These are phyloP conservation scores for Apiotrichum montevideense DNA, from an alignment of 1,284 basidiomycete species.

Conservation along the genomic window DNA sequence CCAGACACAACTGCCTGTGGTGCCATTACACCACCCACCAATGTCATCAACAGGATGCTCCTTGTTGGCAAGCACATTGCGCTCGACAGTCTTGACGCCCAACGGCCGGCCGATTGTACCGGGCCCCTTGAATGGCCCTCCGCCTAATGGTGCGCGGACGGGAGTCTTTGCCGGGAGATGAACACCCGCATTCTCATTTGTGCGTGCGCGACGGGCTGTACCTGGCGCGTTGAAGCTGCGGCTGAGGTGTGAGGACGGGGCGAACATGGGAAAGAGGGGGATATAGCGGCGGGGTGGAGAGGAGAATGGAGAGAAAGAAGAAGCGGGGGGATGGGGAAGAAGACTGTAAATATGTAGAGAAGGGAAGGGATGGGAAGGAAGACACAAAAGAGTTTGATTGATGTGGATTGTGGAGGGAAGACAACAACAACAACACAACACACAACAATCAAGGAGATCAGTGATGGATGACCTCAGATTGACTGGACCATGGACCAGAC, in stretches of 20 bases:
- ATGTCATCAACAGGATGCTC: conserved; percentile 13
- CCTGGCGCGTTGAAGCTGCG: conserved; percentile 9
- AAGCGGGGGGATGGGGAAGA: neutral
- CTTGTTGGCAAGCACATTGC: conserved; percentile 12
- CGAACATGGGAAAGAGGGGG: conserved; percentile 10
- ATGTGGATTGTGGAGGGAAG: neutral
- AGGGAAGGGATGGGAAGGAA: neutral
- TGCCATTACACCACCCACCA: neutral
- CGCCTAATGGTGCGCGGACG: conserved; percentile 7
- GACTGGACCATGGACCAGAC: too few species aligned
- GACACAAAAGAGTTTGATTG: neutral
- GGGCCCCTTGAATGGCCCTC: conserved; percentile 8
- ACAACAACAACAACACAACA: too few species aligned
- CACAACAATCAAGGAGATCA: too few species aligned
- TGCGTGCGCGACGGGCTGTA: conserved; percentile 8
- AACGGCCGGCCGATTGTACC: conserved; percentile 9
- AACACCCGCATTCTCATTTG: conserved; percentile 18
- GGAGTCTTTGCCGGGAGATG: conserved; percentile 16
- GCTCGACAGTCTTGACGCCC: conserved; percentile 14
- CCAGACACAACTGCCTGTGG: too few species aligned
- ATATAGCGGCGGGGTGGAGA: neutral
- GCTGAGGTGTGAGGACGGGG: conserved; percentile 6
- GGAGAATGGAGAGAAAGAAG: neutral
- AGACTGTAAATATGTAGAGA: neutral
- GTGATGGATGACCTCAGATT: too few species aligned